phyloP scores from a whole-genome alignment of 805 yeast species.

The Cyberlindnera xylosilytica region DNA sequence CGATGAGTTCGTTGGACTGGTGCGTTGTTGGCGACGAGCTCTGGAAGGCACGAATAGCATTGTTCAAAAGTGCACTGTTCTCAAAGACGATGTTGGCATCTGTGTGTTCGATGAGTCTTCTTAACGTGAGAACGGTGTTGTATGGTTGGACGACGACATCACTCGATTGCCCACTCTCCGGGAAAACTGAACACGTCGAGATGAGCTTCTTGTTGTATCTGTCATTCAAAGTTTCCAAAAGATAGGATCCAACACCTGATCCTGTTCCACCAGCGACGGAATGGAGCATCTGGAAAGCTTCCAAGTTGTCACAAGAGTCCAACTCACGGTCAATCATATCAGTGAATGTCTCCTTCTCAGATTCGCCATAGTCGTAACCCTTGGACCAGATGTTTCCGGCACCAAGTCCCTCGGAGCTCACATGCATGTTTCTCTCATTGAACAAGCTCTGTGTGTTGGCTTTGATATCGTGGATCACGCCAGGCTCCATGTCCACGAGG shows the following conservation, averaged over 20 bases:
- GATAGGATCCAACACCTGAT: slow-evolving; percentile 84
- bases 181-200: slow-evolving; percentile 86
- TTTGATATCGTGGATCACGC: slow-evolving; percentile 68
- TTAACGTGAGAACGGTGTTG: slow-evolving; percentile 79
- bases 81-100: slow-evolving; percentile 90
- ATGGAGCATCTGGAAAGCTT: slow-evolving; percentile 88
- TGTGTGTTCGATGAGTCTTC: slow-evolving; percentile 76
- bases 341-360: slow-evolving; percentile 66
- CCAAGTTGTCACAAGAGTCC: slow-evolving; percentile 84
- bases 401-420: slow-evolving; percentile 80
- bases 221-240: slow-evolving; percentile 77
- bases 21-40: slow-evolving; percentile 62
- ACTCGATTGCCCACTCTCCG: slow-evolving; percentile 71
- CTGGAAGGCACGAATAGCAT: slow-evolving; percentile 62
- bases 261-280: slow-evolving; percentile 99
- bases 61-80: slow-evolving; percentile 74
- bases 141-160: slow-evolving; percentile 99
- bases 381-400: slow-evolving; percentile 97
- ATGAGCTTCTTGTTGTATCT: slow-evolving; percentile 77
- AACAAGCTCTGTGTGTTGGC: slow-evolving; percentile 58
- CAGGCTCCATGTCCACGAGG: slow-evolving; percentile 85
- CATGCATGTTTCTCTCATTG: slow-evolving; percentile 78
- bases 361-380: slow-evolving; percentile 76
- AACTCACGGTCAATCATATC: slow-evolving; percentile 87
- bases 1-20: slow-evolving; percentile 80